Evolutionary conservation across 768 basidiomycete species (phyloP).

Genomic region (Suillus paluster): DNA sequence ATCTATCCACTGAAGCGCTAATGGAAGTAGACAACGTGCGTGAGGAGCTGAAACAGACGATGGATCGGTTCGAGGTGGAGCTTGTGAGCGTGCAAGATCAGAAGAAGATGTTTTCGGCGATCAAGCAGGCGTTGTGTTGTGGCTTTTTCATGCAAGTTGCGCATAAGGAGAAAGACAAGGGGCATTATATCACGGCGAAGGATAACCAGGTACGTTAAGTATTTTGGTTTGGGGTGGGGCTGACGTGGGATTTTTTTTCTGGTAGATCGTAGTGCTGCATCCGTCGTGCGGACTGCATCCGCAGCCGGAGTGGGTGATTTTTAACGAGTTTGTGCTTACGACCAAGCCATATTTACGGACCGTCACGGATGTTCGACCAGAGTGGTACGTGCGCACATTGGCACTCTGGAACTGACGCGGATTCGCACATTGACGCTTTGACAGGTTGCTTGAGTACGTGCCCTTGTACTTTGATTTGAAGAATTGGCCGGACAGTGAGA

Average conservation of each 20-base stretch:
- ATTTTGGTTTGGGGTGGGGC: not conserved
- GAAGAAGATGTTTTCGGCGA: constrained; percentile 70
- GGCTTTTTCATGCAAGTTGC: constrained; percentile 99
- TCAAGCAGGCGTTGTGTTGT: constrained; percentile 83
- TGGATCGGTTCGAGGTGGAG: constrained; percentile 90
- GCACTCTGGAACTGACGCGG: constrained; percentile 3
- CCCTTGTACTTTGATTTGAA: constrained; percentile 70
- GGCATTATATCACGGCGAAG: constrained; percentile 88
- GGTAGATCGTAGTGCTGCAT: constrained; percentile 46
- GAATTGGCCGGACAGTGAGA: constrained; percentile 70
- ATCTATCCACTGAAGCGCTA: constrained; percentile 80
- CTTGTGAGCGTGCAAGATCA: constrained; percentile 71
- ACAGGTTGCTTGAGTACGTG: constrained; percentile 67
- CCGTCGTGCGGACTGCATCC: constrained; percentile 87
- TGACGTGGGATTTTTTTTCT: not conserved
- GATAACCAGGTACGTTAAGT: constrained; percentile 79
- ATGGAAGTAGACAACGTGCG: constrained; percentile 94
- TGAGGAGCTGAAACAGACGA: constrained; percentile 81
- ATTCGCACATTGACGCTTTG: not conserved
- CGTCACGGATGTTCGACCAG: constrained; percentile 82
- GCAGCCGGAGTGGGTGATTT: constrained; percentile 90
- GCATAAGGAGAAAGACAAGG: constrained; percentile 91
- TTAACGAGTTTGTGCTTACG: constrained; percentile 95
- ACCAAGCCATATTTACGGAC: constrained; percentile 89
- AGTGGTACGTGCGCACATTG: constrained; percentile 73